These are phyloP conservation scores for Datura wrightii DNA, from an alignment of 257 asterid genomes.

Conservation along the genomic window DNA sequence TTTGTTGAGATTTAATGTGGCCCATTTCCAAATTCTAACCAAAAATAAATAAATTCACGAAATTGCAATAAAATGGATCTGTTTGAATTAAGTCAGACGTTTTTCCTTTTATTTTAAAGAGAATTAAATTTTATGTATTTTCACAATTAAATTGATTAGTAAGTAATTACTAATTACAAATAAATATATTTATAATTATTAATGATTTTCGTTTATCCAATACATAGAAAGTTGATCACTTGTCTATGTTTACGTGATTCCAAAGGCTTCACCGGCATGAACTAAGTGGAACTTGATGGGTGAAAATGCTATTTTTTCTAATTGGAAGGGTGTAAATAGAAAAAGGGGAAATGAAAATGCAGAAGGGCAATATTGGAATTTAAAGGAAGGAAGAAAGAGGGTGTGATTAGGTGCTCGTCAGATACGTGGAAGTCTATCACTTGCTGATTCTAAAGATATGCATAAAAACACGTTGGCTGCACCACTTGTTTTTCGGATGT, in stretches of 20 bases:
- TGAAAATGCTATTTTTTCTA: not conserved
- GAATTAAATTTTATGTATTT: too few species aligned
- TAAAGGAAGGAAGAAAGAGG: not conserved
- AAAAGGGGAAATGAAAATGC: not conserved
- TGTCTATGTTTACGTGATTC: not conserved
- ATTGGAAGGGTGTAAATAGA: not conserved
- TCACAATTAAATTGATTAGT: too few species aligned
- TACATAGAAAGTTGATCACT: not conserved
- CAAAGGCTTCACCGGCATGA: not conserved
- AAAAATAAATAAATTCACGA: not conserved
- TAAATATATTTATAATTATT: not conserved
- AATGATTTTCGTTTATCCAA: not conserved
- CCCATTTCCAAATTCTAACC: not conserved
- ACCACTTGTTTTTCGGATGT: not conserved
- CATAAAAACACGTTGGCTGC: not conserved
- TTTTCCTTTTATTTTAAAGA: too few species aligned
- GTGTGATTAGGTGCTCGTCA: not conserved
- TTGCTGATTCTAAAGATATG: not conserved
- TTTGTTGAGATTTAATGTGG: not conserved
- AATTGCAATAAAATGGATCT: not conserved
- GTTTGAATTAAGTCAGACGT: not conserved
- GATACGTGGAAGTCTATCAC: conserved; percentile 4
- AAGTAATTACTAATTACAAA: too few species aligned
- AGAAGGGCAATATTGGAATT: conserved; percentile 6
- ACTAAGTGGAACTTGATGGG: not conserved